These are phyloP conservation scores for Phytophthora agathidicida DNA, from an alignment of 352 stramenopile species.

Conservation along the genomic window DNA sequence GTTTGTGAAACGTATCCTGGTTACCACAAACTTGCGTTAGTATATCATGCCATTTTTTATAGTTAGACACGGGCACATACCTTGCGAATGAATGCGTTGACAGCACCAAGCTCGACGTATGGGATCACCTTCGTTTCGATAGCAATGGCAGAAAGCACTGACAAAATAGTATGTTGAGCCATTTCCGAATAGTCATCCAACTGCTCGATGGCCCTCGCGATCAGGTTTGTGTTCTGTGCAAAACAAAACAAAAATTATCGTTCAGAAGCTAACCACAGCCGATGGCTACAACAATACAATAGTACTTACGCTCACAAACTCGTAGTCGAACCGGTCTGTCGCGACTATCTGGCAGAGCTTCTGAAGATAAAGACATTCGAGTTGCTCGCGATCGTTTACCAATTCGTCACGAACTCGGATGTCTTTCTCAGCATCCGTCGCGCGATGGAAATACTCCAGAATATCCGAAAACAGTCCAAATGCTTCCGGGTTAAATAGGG, in stretches of 20 bases:
- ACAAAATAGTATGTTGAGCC: slow-evolving; percentile 55
- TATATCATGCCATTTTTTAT: neutral
- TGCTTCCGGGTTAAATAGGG: slow-evolving; percentile 55
- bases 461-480: slow-evolving; percentile 55
- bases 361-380: slow-evolving; percentile 59
- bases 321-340: slow-evolving; percentile 53
- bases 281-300: neutral
- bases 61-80: slow-evolving; percentile 4
- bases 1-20: slow-evolving; percentile 24
- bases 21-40: slow-evolving; percentile 8
- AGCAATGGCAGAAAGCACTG: slow-evolving; percentile 58
- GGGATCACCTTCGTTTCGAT: slow-evolving; percentile 67
- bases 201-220: slow-evolving; percentile 43
- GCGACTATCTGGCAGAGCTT: slow-evolving; percentile 56
- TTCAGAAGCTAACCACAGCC: neutral
- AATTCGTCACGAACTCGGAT: slow-evolving; percentile 1
- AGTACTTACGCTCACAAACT: slow-evolving; percentile 55
- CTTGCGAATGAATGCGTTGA: slow-evolving; percentile 41
- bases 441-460: slow-evolving; percentile 44
- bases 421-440: slow-evolving; percentile 22
- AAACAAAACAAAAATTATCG: slow-evolving; percentile 1
- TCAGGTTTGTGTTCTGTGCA: slow-evolving; percentile 46
- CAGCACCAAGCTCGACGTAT: slow-evolving; percentile 48
- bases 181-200: slow-evolving; percentile 55
- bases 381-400: slow-evolving; percentile 15